Evolutionary conservation across 2,329 filamentous ascomycete species (phyloP).

Genomic region (Neocucurbitaria cava): DNA sequence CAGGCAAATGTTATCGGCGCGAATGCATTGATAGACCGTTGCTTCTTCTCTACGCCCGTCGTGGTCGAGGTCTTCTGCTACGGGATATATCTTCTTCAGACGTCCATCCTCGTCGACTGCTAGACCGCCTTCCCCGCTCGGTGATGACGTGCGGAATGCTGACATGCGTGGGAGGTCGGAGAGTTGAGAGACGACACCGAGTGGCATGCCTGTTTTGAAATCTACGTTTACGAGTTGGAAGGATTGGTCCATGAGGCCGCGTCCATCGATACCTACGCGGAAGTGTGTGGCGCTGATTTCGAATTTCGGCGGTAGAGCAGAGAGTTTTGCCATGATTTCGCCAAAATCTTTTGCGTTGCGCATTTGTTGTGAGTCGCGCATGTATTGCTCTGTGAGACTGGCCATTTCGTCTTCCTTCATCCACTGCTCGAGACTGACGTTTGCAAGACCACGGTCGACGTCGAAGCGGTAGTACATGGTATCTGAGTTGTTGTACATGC

Average conservation of each 20-base stretch:
- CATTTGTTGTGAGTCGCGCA: constrained; percentile 46
- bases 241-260: constrained; percentile 36
- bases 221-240: constrained; percentile 46
- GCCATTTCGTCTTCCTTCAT: constrained; percentile 52
- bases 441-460: constrained; percentile 49
- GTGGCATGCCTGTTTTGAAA: constrained; percentile 47
- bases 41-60: constrained; percentile 46
- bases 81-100: constrained; percentile 41
- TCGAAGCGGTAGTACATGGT: constrained; percentile 50
- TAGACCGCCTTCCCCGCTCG: constrained; percentile 41
- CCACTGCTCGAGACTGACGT: constrained; percentile 50
- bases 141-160: constrained; percentile 32
- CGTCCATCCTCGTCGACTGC: constrained; percentile 34
- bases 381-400: constrained; percentile 48
- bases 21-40: constrained; percentile 44
- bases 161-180: constrained; percentile 32
- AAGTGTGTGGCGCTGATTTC: constrained; percentile 43
- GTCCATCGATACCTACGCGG: constrained; percentile 40
- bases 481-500: constrained; percentile 48
- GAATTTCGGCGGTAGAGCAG: constrained; percentile 45
- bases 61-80: constrained; percentile 45
- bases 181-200: constrained; percentile 28
- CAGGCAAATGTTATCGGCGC: constrained; percentile 43
- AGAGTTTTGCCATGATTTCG: constrained; percentile 46
- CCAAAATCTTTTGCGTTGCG: constrained; percentile 39